Conservation (phyloP, 2,329 filamentous ascomycete genomes). For the Cladosporium sp. region DNA sequence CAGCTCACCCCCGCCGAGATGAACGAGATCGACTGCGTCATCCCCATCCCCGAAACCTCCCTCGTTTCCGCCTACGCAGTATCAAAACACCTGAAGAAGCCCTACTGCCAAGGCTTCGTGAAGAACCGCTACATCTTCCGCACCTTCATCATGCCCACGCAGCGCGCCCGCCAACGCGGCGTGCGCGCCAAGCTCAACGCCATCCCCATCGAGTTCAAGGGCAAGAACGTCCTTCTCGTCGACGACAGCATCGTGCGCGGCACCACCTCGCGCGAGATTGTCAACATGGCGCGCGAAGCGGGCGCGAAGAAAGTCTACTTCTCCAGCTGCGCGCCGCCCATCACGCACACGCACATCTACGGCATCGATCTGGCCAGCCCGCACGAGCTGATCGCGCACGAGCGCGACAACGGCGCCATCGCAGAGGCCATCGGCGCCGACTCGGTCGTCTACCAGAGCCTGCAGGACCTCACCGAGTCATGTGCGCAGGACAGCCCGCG, state of each 20-base stretch:
- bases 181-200: constrained; percentile 86
- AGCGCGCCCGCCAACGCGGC: constrained; percentile 74
- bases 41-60: constrained; percentile 78
- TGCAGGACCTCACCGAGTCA: constrained; percentile 73
- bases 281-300: constrained; percentile 78
- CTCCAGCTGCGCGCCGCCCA: constrained; percentile 73
- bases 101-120: constrained; percentile 75
- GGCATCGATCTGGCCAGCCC: constrained; percentile 71
- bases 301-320: constrained; percentile 80
- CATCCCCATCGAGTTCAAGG: constrained; percentile 79
- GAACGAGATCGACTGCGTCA: constrained; percentile 75
- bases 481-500: constrained; percentile 67
- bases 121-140: constrained; percentile 88
- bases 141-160: constrained; percentile 82
- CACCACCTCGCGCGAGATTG: constrained; percentile 74
- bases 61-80: constrained; percentile 75
- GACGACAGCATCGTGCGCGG: constrained; percentile 89
- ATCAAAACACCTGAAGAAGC: constrained; percentile 69
- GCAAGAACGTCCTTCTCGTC: constrained; percentile 73
- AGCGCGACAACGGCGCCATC: constrained; percentile 57
- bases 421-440: constrained; percentile 67
- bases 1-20: constrained; percentile 65
- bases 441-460: constrained; percentile 69
- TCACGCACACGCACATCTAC: constrained; percentile 82
- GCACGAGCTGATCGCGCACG: constrained; percentile 65